Base-by-base conservation (phyloP, 2,329 filamentous ascomycete genomes). In the Coniosporium tulheliwenetii region DNA sequence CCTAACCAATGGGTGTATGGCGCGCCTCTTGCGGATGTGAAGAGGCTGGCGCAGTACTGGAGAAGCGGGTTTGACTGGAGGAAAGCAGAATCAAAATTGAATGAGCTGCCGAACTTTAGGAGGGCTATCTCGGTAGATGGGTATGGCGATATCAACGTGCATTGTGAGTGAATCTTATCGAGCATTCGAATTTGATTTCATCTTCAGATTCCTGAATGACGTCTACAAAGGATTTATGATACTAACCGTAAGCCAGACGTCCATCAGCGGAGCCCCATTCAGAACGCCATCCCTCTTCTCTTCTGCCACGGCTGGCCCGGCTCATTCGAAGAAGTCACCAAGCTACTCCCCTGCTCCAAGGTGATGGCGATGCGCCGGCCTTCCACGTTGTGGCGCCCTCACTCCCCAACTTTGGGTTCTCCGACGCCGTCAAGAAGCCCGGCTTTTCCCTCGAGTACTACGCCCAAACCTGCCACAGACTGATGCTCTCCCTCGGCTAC, bases 301-400 rank as follows among this genome's bases (percentile, higher is more conserved):
- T 82, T 84, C 52, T 64, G 67, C n/a, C 79, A 83, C 52, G 77
- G 78, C 10, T 82, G 68, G 73, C 81, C 81, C 0, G 80, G 81
- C 1, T 78, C 71, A 46, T 83, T 81, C 52, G 53, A 80, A 37
- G 79, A 85, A 57, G 76, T 75, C 2, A 58, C 62, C 14, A 82
- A 80, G 50, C 60, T 84, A 37, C 61, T 85, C 0, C 55, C 1
- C 47, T 66, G 2, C 55, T 75, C 8, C 56, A 59, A 5, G 46
- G 52, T 10, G 52, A 51, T 10, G 49, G 53, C 5, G 57, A 58
- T 8, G 51, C 55, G 4, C 68, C 71, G 0, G 59, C 64, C 2
- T 75, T 75, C 49, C 59, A 73, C 47, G 54, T 75, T 30, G 62
- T 75, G 0, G 71, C 64, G 0, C 69, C 68, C 1, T 71, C 66